phyloP scores from a whole-genome alignment of 2,329 filamentous ascomycete genomes.

The Calonectria crousiana region DNA sequence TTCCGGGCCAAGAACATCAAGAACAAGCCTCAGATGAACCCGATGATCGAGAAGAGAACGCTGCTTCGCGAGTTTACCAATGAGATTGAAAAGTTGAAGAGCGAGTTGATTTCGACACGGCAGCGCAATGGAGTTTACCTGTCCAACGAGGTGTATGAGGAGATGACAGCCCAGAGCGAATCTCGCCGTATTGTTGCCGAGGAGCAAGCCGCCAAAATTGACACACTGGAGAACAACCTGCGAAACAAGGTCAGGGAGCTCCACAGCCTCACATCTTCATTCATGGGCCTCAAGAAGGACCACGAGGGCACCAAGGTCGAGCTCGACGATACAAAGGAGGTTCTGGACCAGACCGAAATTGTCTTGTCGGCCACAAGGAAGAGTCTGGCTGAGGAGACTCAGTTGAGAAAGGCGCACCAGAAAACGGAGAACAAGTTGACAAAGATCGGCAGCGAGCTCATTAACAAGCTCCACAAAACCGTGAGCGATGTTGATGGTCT shows the following conservation, averaged over 20 bases:
- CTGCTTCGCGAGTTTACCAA: constrained; percentile 88
- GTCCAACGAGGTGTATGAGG: constrained; percentile 88
- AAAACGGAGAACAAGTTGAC: constrained; percentile 84
- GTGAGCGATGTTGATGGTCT: constrained; percentile 85
- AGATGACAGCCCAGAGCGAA: constrained; percentile 92
- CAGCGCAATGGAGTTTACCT: constrained; percentile 97
- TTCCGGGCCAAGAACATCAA: constrained; percentile 98
- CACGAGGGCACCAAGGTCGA: constrained; percentile 80
- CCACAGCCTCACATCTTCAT: constrained; percentile 85
- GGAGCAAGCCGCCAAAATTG: constrained; percentile 91
- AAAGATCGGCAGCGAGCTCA: constrained; percentile 78
- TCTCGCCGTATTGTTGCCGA: constrained; percentile 91
- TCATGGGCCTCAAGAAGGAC: constrained; percentile 90
- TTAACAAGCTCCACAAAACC: constrained; percentile 82
- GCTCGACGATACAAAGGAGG: constrained; percentile 82
- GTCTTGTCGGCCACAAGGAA: constrained; percentile 83
- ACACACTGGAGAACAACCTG: constrained; percentile 90
- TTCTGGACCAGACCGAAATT: constrained; percentile 89
- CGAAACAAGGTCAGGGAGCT: constrained; percentile 95
- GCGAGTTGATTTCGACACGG: constrained; percentile 90
- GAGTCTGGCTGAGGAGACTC: constrained; percentile 82
- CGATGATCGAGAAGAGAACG: constrained; percentile 92
- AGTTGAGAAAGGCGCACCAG: constrained; percentile 85
- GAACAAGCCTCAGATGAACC: constrained; percentile 97
- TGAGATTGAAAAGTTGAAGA: constrained; percentile 95